Evolutionary conservation across 139 green algal genomes (phyloP).

Genomic region (Prasinococcaceae sp.): DNA sequence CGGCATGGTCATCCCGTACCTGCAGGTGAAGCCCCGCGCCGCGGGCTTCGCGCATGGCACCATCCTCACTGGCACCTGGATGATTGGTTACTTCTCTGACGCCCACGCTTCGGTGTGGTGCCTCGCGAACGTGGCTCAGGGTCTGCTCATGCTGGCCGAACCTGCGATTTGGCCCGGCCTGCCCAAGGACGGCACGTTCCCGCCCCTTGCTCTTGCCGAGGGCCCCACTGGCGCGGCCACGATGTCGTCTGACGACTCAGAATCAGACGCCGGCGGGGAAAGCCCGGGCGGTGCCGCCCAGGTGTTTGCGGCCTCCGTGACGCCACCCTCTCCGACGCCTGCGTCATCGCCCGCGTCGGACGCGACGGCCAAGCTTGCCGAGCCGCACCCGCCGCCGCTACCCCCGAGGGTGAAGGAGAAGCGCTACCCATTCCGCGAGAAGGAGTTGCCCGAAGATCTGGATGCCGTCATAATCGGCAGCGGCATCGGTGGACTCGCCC

Average conservation of each 20-base stretch:
- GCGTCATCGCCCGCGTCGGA: not conserved
- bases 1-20: slow-evolving; percentile 5
- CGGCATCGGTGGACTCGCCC: slow-evolving; percentile 11
- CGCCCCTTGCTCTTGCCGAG: too few species aligned
- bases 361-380: not conserved
- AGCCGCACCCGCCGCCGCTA: not conserved
- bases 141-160: slow-evolving; percentile 2
- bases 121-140: slow-evolving; percentile 6
- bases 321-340: too few species aligned
- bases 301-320: too few species aligned
- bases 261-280: too few species aligned
- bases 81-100: slow-evolving; percentile 2
- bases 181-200: too few species aligned
- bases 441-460: not conserved
- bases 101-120: slow-evolving; percentile 4
- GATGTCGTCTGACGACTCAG: too few species aligned
- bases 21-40: not conserved
- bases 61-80: slow-evolving; percentile 7
- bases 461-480: slow-evolving; percentile 15
- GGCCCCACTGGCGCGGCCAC: too few species aligned
- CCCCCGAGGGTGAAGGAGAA: too few species aligned
- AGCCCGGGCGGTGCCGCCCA: not conserved
- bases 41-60: not conserved
- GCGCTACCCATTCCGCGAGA: slow-evolving; percentile 1
- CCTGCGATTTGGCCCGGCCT: slow-evolving; percentile 2